Evolutionary conservation across 805 yeast genomes (phyloP).

Genomic region (Monosporozyma aerobia): DNA sequence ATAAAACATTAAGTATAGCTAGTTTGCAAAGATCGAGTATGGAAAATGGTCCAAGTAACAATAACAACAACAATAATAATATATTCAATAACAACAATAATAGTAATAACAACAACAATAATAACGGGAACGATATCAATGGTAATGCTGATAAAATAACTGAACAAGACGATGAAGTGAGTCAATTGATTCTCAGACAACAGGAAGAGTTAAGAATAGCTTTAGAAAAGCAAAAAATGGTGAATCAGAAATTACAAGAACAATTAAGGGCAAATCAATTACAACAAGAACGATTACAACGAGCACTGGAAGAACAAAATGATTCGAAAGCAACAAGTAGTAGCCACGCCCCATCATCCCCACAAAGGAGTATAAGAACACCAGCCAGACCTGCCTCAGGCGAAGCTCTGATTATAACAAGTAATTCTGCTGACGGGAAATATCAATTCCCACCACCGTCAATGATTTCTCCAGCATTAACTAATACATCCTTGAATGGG

Average conservation of each 20-base stretch:
- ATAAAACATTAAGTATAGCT: constrained; percentile 51
- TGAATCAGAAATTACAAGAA: constrained; percentile 23
- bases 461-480: constrained; percentile 13
- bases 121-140: not conserved
- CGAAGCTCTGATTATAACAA: constrained; percentile 19
- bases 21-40: constrained; percentile 29
- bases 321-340: not conserved
- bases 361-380: constrained; percentile 5
- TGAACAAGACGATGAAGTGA: constrained; percentile 1
- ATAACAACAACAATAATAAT: not conserved
- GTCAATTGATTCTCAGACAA: constrained; percentile 17
- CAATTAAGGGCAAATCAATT: constrained; percentile 22
- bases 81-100: not conserved
- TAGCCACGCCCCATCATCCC: not conserved
- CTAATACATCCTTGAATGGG: constrained; percentile 23
- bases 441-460: constrained; percentile 30
- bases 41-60: not conserved
- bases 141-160: not conserved
- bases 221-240: constrained; percentile 24
- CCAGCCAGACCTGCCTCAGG: constrained; percentile 7
- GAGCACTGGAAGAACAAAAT: constrained; percentile 17
- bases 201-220: constrained; percentile 26
- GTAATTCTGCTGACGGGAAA: constrained; percentile 25
- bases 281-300: constrained; percentile 23
- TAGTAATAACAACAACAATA: not conserved